Evolutionary conservation across 495 filamentous ascomycete genomes (phyloP), one percentile per base, ranked within the genome.

Genomic region (Penicillium robsamsonii): DNA sequence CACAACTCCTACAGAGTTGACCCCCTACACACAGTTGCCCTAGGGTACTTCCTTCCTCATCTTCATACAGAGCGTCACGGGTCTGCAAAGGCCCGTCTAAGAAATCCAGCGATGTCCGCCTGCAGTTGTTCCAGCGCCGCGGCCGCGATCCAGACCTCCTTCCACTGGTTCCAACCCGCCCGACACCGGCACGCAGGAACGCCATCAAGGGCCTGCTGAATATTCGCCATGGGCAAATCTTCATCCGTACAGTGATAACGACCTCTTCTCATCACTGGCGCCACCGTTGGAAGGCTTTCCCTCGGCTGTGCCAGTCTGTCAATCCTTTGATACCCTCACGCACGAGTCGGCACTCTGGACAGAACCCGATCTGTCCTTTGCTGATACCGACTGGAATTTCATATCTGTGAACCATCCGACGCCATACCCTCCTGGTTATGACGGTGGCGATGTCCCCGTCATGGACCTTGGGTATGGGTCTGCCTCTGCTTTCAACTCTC

Each of bases 1-100:
- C 57, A 59, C 57, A 40, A 58, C 56, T 57, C 51, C 43, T 53
- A 62, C 58, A 66, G 35, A 38, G 58, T 52, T 24, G 22, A 53
- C n/a, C 27, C 27, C 24, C 27, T 29, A n/a, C 25, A 27, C 12
- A 25, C 45, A 54, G 12, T 37, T 43, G 38, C 25, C 38, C 29
- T 15, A 41, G 50, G 45, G 54, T 45, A 37, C 25, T 33, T 33
- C 50, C 27, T 13, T 17, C 12, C 18, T 27, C 17, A 24, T 25
- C 13, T 15, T 42, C 24, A 2, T 31, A 17, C 27, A 24, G 35
- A 29, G 65, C 65, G 60, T 56, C 52, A 55, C 63, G 66, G 66
- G 66, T 65, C 66, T 62, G 64, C 66, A 57, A 56, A 62, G 66
- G 58, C 66, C 66, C 66, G 60, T 52, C 51, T 60, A 59, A 67